Evolutionary conservation across 805 yeast genomes (phyloP).

Genomic region (Danielia oregonensis): DNA sequence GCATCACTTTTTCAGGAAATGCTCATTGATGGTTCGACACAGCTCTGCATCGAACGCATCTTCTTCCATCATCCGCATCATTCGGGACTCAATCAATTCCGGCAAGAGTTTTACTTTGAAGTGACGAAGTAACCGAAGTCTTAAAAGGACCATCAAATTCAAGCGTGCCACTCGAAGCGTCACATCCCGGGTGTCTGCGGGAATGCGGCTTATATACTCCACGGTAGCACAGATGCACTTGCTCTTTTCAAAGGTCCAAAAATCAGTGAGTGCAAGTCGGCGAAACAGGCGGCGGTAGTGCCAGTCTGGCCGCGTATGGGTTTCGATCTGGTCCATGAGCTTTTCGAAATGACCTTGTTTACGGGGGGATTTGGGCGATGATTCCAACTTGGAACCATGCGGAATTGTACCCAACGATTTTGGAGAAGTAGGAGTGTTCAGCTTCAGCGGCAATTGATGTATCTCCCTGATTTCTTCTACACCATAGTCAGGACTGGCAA

Average conservation of each 20-base stretch:
- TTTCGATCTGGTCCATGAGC: neutral
- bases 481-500: too few species aligned
- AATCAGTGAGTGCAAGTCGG: constrained; percentile 6
- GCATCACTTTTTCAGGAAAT: constrained; percentile 1
- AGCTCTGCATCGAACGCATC: constrained; percentile 15
- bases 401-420: too few species aligned
- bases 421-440: too few species aligned
- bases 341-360: constrained; percentile 2
- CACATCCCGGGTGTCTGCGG: constrained; percentile 4
- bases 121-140: constrained; percentile 9
- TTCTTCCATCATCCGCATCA: constrained; percentile 18
- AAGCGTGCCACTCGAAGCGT: constrained; percentile 7
- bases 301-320: constrained; percentile 6
- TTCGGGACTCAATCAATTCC: constrained; percentile 9
- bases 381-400: too few species aligned
- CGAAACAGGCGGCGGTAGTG: constrained; percentile 11
- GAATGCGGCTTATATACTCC: constrained; percentile 11
- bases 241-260: constrained; percentile 17
- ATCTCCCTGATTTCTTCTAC: too few species aligned
- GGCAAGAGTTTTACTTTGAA: constrained; percentile 4
- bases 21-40: constrained; percentile 8
- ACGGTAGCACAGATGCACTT: constrained; percentile 17
- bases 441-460: too few species aligned
- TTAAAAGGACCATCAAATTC: constrained; percentile 7
- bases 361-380: too few species aligned